Evolutionary conservation across 2,329 filamentous ascomycete species (phyloP).

Genomic region (Parastagonospora nodorum): DNA sequence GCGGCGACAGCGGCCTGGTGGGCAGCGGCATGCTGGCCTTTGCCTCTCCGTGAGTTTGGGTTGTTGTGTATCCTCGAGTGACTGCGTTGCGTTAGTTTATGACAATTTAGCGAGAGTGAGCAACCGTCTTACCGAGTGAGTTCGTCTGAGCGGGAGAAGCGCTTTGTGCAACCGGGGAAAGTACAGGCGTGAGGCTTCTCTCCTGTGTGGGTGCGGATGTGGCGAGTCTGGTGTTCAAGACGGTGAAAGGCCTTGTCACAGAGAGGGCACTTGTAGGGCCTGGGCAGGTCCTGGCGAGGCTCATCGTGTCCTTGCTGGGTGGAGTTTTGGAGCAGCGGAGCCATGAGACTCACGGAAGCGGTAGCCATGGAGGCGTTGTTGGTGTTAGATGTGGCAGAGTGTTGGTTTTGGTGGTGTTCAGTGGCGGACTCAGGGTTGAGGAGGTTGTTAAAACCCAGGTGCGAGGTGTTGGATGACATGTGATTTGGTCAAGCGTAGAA

Average conservation of each 20-base stretch:
- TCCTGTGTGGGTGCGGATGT: conserved; percentile 96
- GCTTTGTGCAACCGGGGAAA: conserved; percentile 94
- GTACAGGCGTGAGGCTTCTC: conserved; percentile 98
- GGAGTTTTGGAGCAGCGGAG: conserved; percentile 64
- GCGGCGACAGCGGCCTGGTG: conserved; percentile 61
- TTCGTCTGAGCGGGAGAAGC: conserved; percentile 95
- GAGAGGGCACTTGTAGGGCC: conserved; percentile 97
- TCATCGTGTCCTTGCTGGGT: conserved; percentile 52
- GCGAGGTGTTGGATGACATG: conserved; percentile 45
- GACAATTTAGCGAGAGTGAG: not conserved
- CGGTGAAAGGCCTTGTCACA: conserved; percentile 99
- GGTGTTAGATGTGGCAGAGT: conserved; percentile 8
- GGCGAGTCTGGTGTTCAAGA: conserved; percentile 87
- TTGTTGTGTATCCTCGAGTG: conserved; percentile 99
- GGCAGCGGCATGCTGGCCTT: conserved; percentile 74
- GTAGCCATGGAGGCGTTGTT: conserved; percentile 46
- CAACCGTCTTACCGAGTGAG: conserved; percentile 62
- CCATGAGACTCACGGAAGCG: conserved; percentile 55
- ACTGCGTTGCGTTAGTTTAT: conserved; percentile 51
- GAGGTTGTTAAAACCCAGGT: conserved; percentile 45
- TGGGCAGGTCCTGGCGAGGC: conserved; percentile 81
- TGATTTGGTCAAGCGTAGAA: conserved; percentile 45
- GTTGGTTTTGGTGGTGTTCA: conserved; percentile 14
- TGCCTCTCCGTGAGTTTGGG: conserved; percentile 91
- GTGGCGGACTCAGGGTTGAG: conserved; percentile 41